A percentile compares a stretch with the other conserved stretches of the same genome.
These are phyloP conservation scores for Nitzschia sp. DNA, from an alignment of 108 stramenopile genomes.

Conservation along the genomic window DNA sequence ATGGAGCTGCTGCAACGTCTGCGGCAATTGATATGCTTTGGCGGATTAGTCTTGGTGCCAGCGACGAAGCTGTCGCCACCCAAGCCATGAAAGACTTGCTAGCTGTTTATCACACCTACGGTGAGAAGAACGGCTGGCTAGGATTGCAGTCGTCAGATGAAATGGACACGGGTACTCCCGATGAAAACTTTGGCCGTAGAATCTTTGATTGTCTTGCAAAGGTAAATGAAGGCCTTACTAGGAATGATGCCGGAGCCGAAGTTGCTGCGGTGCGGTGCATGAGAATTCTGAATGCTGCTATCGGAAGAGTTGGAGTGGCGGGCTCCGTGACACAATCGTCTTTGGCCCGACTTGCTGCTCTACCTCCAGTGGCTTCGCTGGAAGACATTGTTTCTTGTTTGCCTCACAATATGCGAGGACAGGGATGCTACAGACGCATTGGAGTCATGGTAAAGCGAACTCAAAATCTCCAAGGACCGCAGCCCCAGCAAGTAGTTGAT, in stretches of 20 bases:
- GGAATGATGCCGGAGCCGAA: conserved; percentile 45
- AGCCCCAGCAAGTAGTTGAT: conserved; percentile 8
- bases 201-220: conserved; percentile 68
- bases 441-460: conserved; percentile 57
- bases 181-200: conserved; percentile 42
- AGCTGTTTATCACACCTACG: conserved; percentile 49
- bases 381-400: conserved; percentile 43
- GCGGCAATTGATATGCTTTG: conserved; percentile 78
- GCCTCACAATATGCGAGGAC: conserved; percentile 80
- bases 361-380: conserved; percentile 33
- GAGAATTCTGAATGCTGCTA: conserved; percentile 78
- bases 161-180: conserved; percentile 30
- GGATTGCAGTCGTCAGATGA: conserved; percentile 6
- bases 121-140: conserved; percentile 7
- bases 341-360: conserved; percentile 39
- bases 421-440: conserved; percentile 62
- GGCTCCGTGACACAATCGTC: conserved; percentile 58
- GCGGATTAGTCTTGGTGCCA: conserved; percentile 74
- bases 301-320: conserved; percentile 53
- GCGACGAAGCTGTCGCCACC: conserved; percentile 67
- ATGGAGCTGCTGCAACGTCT: conserved; percentile 17
- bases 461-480: conserved; percentile 15
- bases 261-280: conserved; percentile 78
- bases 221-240: conserved; percentile 62
- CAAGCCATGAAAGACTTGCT: conserved; percentile 85